A percentile compares a stretch with the other conserved stretches of the same genome.
phyloP scores from a whole-genome alignment of 2,329 filamentous ascomycete genomes.

The Fusarium udum region DNA sequence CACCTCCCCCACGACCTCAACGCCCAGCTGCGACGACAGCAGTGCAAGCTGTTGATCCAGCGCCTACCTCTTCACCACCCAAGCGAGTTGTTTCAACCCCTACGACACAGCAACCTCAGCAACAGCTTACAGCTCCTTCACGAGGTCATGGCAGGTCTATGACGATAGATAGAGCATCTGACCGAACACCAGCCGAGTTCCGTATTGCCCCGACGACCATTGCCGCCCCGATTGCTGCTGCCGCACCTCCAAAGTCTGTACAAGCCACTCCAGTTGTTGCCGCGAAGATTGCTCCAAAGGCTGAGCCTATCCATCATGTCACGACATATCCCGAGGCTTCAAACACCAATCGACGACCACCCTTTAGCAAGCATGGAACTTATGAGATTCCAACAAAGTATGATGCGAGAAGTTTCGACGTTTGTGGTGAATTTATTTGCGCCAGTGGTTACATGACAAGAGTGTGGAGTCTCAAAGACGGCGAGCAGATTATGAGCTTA shows the following conservation, averaged over 20 bases:
- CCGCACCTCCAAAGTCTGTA: constrained; percentile 31
- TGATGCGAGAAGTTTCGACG: constrained; percentile 85
- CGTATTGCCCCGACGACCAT: constrained; percentile 38
- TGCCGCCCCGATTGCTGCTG: constrained; percentile 21
- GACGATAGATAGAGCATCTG: constrained; percentile 50
- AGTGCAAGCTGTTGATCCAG: constrained; percentile 26
- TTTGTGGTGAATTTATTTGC: constrained; percentile 88
- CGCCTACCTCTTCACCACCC: constrained; percentile 37
- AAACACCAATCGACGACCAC: constrained; percentile 84
- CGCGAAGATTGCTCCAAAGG: constrained; percentile 36
- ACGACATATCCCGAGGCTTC: constrained; percentile 85
- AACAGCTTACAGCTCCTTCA: constrained; percentile 45
- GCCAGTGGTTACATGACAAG: constrained; percentile 87
- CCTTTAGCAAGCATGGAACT: constrained; percentile 75
- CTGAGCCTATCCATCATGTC: constrained; percentile 59
- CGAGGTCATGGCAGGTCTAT: constrained; percentile 47
- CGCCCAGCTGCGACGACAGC: constrained; percentile 47
- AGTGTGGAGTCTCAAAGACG: constrained; percentile 86
- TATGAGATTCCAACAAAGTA: constrained; percentile 84
- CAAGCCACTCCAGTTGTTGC: constrained; percentile 32
- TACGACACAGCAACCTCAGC: constrained; percentile 42
- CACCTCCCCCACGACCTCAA: constrained; percentile 59
- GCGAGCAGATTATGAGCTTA: constrained; percentile 82
- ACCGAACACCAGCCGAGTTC: constrained; percentile 37
- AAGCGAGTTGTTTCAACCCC: constrained; percentile 47